These are phyloP conservation scores for Aristolochia californica DNA, from an alignment of 164 flowering plant genomes.

Conservation along the genomic window DNA sequence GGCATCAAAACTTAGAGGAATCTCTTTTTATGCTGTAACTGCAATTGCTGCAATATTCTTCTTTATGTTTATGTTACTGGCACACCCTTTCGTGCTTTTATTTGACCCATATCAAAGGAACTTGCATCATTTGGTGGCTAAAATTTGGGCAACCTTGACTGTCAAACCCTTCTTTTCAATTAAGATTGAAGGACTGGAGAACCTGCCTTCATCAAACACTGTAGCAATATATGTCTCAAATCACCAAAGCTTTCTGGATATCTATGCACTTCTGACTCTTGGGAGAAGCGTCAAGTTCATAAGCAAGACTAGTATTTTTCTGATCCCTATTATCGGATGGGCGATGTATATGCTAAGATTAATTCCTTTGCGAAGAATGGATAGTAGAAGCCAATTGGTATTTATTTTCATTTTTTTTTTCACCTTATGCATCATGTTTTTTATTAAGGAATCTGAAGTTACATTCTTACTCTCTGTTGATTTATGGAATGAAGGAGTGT, in stretches of 20 bases:
- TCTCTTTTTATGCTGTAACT: slow-evolving; percentile 58
- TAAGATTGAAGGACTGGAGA: slow-evolving; percentile 73
- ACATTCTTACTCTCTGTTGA: neutral
- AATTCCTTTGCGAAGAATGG: slow-evolving; percentile 88
- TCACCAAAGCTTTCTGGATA: slow-evolving; percentile 91
- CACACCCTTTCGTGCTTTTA: slow-evolving; percentile 80
- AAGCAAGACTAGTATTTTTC: slow-evolving; percentile 78
- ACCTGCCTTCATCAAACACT: slow-evolving; percentile 60
- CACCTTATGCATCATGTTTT: neutral
- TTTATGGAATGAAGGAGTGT: slow-evolving; percentile 47
- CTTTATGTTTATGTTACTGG: slow-evolving; percentile 54
- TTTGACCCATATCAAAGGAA: slow-evolving; percentile 63
- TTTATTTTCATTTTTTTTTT: neutral
- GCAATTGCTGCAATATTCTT: slow-evolving; percentile 51
- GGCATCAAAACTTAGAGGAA: slow-evolving; percentile 53
- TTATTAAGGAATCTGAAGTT: neutral
- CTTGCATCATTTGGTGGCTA: slow-evolving; percentile 65
- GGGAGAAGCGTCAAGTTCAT: slow-evolving; percentile 89
- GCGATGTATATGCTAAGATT: slow-evolving; percentile 82
- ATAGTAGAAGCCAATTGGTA: slow-evolving; percentile 91
- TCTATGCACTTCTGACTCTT: slow-evolving; percentile 67
- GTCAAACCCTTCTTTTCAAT: slow-evolving; percentile 50
- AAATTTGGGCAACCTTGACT: slow-evolving; percentile 62
- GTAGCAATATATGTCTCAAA: slow-evolving; percentile 95
- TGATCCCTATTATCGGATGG: slow-evolving; percentile 85